Percentiles rank a stretch among this genome's conserved stretches.
Evolutionary conservation across 257 asterid species (phyloP).

Genomic region (Henckelia pumila): DNA sequence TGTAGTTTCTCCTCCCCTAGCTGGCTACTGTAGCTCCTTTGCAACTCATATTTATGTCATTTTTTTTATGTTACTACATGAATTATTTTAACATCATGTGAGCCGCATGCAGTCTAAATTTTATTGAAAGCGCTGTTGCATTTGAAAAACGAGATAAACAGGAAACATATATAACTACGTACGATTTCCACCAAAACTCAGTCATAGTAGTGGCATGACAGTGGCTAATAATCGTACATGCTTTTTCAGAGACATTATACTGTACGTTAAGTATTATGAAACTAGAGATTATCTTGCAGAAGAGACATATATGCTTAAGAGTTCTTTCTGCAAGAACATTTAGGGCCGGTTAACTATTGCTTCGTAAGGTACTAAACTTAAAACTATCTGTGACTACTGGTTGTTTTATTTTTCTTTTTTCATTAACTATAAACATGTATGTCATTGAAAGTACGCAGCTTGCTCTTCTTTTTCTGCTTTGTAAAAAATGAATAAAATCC

Average conservation of each 20-base stretch:
- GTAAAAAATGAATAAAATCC: too few species aligned
- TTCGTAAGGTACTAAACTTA: constrained; percentile 64
- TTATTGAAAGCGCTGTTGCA: too few species aligned
- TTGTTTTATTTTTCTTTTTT: not conserved
- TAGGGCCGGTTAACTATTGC: constrained; percentile 72
- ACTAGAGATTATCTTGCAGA: constrained; percentile 71
- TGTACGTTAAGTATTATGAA: constrained; percentile 68
- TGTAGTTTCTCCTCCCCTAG: not conserved
- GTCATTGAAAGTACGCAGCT: too few species aligned
- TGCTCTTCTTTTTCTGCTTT: too few species aligned
- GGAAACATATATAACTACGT: too few species aligned
- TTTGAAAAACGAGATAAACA: too few species aligned
- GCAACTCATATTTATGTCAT: not conserved
- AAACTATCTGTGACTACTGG: not conserved
- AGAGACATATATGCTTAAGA: constrained; percentile 50
- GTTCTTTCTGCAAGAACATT: constrained; percentile 75
- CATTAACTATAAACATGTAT: too few species aligned
- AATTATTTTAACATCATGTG: too few species aligned
- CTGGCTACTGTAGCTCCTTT: not conserved
- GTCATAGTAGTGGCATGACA: too few species aligned
- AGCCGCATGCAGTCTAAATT: too few species aligned
- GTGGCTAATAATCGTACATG: not conserved
- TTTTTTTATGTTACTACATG: constrained; percentile 1
- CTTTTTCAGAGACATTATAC: constrained; percentile 62
- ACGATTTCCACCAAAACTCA: too few species aligned